Base-by-base conservation (phyloP, 345 rosid species). In the Barbarea vulgaris region DNA sequence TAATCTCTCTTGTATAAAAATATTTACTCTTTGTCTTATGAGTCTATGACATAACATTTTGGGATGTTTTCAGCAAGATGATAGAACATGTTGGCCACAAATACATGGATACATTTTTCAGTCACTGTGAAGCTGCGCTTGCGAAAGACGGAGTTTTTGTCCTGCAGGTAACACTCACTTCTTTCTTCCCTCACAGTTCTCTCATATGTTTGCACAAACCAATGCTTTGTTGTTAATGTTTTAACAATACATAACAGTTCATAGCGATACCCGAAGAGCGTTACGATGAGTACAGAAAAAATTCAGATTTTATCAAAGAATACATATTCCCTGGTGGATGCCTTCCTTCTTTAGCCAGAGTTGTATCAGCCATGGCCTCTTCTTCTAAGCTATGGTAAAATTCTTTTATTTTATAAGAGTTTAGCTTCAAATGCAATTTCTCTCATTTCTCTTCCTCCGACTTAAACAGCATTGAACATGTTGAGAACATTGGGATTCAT, bases 261-360 rank as follows among this genome's bases (percentile, higher is more conserved):
- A 87, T 72, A 79, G 83, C 92, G 4, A 88, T 88, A 59, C 96
- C 98, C 4, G 98, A 91, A 19, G 89, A 81, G 64, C 83, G 85
- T 2, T 91, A 89, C 11, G 62, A 93, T 0, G 92, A 84, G 74
- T 77, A 81, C 79, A 84, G 97, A 75, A 76, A 67, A 55, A 85
- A 94, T 79, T 89, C 97, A 21, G 96, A 88, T 74, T 93, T 93
- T 59, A 88, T 93, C 10, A 93, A 89, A 83, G 98, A 93, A 79
- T 91, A 91, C 56, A 93, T 93, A 44, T 93, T 93, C 74, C 98
- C 97, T 0, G 96, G 98, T n/a, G n/a, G n/a, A n/a, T n/a, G n/a
- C n/a, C n/a, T n/a, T n/a, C n/a, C n/a, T n/a, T n/a, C n/a, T n/a
- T 15, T 93, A 58, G 80, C 87, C 10, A 87, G 97, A 67, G 81